These are phyloP conservation scores for Scalesia atractyloides DNA, from an alignment of 129 eudicot species.

Conservation along the genomic window DNA sequence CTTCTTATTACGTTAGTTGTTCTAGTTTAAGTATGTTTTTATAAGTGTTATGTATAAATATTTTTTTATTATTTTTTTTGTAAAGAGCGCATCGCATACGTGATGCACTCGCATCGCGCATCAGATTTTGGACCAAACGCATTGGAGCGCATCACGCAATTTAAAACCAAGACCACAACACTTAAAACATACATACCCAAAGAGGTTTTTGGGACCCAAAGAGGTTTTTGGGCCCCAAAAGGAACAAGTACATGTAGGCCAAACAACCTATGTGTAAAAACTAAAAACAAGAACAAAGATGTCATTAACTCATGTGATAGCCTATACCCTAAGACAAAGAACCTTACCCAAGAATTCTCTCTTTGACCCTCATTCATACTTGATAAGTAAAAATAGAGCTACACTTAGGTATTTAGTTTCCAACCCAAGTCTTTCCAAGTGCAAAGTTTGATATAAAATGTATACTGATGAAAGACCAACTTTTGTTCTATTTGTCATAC, in stretches of 20 bases:
- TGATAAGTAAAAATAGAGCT: too few species aligned
- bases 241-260: background rate
- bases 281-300: background rate
- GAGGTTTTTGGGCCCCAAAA: background rate
- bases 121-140: too few species aligned
- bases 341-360: background rate
- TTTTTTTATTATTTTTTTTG: too few species aligned
- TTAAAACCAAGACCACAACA: too few species aligned
- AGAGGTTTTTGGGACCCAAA: background rate
- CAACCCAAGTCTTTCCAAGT: background rate
- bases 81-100: too few species aligned
- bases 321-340: background rate
- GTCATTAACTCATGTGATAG: background rate
- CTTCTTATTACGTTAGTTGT: too few species aligned
- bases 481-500: constrained; percentile 1
- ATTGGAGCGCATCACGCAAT: too few species aligned
- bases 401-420: background rate
- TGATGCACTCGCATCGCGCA: too few species aligned
- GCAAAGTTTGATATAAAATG: constrained; percentile 1
- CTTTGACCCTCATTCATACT: background rate
- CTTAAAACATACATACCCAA: background rate
- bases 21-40: too few species aligned
- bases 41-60: too few species aligned
- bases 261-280: constrained; percentile 1
- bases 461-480: background rate